Percentiles rank a stretch among this genome's conserved stretches.
phyloP scores from a whole-genome alignment of 2,329 filamentous ascomycete genomes.

The Diaporthe vexans region DNA sequence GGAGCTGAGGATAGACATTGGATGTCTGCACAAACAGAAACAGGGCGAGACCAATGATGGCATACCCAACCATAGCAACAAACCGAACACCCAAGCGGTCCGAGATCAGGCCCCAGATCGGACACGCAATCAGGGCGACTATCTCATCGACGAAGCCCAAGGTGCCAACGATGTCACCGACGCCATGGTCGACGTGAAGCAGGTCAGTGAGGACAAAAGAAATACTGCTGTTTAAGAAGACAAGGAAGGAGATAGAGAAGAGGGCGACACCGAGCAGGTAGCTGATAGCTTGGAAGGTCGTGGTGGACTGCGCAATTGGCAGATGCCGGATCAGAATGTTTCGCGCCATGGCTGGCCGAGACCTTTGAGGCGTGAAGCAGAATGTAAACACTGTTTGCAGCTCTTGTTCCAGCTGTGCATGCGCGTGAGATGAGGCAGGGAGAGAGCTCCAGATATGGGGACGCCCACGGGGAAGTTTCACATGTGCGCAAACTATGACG shows the following conservation, averaged over 20 bases:
- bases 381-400: too few relatives aligned
- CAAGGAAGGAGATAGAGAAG: constrained; percentile 90
- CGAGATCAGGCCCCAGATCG: constrained; percentile 82
- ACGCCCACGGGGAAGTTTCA: constrained; percentile 30
- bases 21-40: constrained; percentile 86
- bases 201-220: constrained; percentile 89
- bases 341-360: constrained; percentile 39
- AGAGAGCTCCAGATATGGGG: constrained; percentile 16
- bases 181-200: constrained; percentile 78
- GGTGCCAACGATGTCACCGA: constrained; percentile 86
- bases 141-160: constrained; percentile 89
- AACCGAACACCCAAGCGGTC: constrained; percentile 82
- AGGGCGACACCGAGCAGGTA: constrained; percentile 87
- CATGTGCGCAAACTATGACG: constrained; percentile 35
- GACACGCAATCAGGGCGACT: constrained; percentile 84
- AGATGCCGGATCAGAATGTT: constrained; percentile 59
- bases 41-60: constrained; percentile 82
- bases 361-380: not conserved
- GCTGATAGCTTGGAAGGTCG: constrained; percentile 73
- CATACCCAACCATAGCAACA: constrained; percentile 83
- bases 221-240: constrained; percentile 88
- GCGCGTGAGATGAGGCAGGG: not conserved
- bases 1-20: constrained; percentile 89
- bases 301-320: constrained; percentile 73
- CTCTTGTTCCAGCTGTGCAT: too few relatives aligned